Evolutionary conservation across 192 early-diverging fungal species (phyloP).

Genomic region (Mortierella alpina): DNA sequence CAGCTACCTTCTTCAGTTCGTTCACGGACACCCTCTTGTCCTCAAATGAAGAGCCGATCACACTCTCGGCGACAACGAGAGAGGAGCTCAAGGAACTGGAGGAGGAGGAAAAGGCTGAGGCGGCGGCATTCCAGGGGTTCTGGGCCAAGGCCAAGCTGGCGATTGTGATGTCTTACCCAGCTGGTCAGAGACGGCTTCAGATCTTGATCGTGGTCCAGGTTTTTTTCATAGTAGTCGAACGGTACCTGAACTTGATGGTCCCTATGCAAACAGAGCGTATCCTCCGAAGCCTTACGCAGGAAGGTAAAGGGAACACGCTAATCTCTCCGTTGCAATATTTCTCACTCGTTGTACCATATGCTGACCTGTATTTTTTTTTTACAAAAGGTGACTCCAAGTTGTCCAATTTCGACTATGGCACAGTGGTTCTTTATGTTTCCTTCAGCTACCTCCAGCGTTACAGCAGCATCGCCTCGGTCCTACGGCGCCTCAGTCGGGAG

Average conservation of each 20-base stretch:
- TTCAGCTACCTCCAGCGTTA: slow-evolving; percentile 7
- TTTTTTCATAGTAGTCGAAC: not conserved
- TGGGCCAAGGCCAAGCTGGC: slow-evolving; percentile 3
- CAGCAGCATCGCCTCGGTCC: not conserved
- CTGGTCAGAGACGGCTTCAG: not conserved
- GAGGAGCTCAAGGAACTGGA: not conserved
- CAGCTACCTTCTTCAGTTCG: not conserved
- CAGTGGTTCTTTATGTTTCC: not conserved
- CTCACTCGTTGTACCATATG: not conserved
- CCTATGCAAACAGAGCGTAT: slow-evolving; percentile 15
- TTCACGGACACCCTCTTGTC: not conserved
- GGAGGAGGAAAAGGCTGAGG: not conserved
- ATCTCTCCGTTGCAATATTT: not conserved
- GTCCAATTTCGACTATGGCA: slow-evolving; percentile 6
- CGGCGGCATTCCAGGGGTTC: not conserved
- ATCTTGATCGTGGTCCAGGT: slow-evolving; percentile 8
- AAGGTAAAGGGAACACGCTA: not conserved
- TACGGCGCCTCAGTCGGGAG: not conserved
- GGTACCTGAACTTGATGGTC: not conserved
- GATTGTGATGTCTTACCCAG: slow-evolving; percentile 2
- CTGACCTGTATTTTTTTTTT: too few relatives aligned
- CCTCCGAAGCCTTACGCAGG: slow-evolving; percentile 3
- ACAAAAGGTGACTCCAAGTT: not conserved
- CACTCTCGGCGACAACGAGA: not conserved
- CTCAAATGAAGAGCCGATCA: not conserved